Conservation (phyloP, 2,329 filamentous ascomycete genomes). For the Phaeoacremonium minimum region DNA sequence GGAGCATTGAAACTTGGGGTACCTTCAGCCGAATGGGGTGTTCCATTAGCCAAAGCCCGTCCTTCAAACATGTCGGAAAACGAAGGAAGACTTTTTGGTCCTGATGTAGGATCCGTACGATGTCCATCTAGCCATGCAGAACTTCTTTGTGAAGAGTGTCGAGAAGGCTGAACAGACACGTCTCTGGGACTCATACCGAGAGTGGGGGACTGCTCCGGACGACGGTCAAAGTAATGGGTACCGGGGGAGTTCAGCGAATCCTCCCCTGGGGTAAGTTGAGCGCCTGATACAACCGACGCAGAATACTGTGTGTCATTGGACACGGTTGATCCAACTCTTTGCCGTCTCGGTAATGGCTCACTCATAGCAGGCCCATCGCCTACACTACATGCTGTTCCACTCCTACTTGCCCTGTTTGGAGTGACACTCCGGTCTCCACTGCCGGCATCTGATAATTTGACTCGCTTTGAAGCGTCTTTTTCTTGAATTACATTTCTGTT, state of each 20-base stretch:
- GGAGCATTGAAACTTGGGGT: conserved; percentile 13
- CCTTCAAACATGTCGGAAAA: conserved; percentile 44
- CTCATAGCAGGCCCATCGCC: too few relatives aligned
- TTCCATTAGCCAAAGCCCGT: conserved; percentile 15
- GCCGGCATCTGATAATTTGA: conserved; percentile 37
- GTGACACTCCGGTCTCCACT: conserved; percentile 20
- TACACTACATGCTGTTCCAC: conserved; percentile 21
- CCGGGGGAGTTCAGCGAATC: conserved; percentile 40
- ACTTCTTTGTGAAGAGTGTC: conserved; percentile 11
- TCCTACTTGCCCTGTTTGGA: conserved; percentile 30
- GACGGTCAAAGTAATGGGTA: conserved; percentile 27
- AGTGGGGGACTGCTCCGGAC: conserved; percentile 20
- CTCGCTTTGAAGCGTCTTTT: conserved; percentile 44
- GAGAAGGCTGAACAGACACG: conserved; percentile 14
- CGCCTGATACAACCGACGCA: conserved; percentile 26
- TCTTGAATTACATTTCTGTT: conserved; percentile 22
- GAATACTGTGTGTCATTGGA: conserved; percentile 43
- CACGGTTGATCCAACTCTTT: conserved; percentile 42
- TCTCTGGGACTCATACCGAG: conserved; percentile 17
- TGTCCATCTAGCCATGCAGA: conserved; percentile 18
- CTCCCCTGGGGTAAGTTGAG: conserved; percentile 32
- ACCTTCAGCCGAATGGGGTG: conserved; percentile 10
- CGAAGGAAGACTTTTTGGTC: conserved; percentile 36
- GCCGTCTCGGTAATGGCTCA: conserved; percentile 34
- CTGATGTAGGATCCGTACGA: conserved; percentile 20